phyloP scores from a whole-genome alignment of 331 rosid genomes.

The Arachis monticola region DNA sequence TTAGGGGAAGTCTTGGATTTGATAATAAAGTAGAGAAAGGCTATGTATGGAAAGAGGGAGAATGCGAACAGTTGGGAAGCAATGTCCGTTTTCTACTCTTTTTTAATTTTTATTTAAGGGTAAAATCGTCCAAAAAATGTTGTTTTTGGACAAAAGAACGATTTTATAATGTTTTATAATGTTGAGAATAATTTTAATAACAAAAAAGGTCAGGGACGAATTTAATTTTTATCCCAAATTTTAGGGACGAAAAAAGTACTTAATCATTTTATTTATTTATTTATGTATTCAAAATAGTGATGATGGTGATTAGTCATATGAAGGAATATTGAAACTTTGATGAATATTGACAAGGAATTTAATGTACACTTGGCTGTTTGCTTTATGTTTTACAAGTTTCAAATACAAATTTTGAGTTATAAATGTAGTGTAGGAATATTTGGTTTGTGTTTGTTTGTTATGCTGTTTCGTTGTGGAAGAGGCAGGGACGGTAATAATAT shows the following conservation, averaged over 20 bases:
- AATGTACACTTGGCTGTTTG: slow-evolving; percentile 8
- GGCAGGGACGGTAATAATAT: neutral
- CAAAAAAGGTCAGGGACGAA: too few species aligned
- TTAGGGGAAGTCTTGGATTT: slow-evolving; percentile 89
- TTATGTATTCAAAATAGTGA: too few species aligned
- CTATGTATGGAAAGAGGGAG: slow-evolving; percentile 85
- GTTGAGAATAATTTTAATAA: too few species aligned
- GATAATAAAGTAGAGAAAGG: slow-evolving; percentile 86
- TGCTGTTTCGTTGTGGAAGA: slow-evolving; percentile 25
- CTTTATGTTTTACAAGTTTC: neutral
- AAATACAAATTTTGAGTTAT: neutral
- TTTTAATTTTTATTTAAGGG: too few species aligned
- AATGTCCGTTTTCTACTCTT: slow-evolving; percentile 45
- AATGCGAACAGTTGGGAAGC: slow-evolving; percentile 88
- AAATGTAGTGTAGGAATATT: slow-evolving; percentile 13
- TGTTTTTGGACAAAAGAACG: too few species aligned
- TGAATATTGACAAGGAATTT: slow-evolving; percentile 10
- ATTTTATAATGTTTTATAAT: too few species aligned
- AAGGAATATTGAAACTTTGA: neutral
- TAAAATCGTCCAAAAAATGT: too few species aligned
- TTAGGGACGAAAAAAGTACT: too few species aligned
- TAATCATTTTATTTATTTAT: too few species aligned
- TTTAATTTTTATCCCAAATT: too few species aligned
- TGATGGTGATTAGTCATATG: slow-evolving; percentile 13
- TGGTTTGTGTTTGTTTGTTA: neutral